Evolutionary conservation across 371 early-diverging fungal species (phyloP).

Genomic region (Zychaea mexicana): DNA sequence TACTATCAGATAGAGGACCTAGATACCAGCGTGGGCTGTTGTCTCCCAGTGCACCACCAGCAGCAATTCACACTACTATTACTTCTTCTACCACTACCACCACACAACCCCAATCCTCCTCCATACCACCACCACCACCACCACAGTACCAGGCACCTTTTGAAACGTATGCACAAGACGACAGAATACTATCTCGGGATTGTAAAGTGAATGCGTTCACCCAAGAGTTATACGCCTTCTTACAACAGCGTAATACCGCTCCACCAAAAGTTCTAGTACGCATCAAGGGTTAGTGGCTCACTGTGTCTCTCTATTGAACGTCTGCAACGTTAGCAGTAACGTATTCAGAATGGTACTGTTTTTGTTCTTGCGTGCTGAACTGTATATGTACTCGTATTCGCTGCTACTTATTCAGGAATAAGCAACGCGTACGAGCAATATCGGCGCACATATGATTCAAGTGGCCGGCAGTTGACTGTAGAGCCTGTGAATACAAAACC

Average conservation of each 20-base stretch:
- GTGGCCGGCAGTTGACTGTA: background rate
- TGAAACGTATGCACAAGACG: slow-evolving; percentile 8
- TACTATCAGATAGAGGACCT: too few relatives aligned
- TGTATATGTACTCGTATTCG: too few relatives aligned
- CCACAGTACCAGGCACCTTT: slow-evolving; percentile 4
- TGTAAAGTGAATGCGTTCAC: slow-evolving; percentile 43
- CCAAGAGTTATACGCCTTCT: slow-evolving; percentile 42
- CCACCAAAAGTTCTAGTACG: slow-evolving; percentile 29
- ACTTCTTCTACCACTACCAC: too few relatives aligned
- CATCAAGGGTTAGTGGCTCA: slow-evolving; percentile 30
- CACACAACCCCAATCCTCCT: background rate
- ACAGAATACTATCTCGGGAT: slow-evolving; percentile 30
- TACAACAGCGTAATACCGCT: slow-evolving; percentile 41
- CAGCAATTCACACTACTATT: too few relatives aligned
- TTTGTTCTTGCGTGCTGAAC: background rate
- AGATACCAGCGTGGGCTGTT: background rate
- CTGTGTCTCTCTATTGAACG: too few relatives aligned
- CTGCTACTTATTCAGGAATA: background rate
- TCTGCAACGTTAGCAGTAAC: too few relatives aligned
- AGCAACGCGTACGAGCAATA: background rate
- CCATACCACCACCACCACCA: background rate
- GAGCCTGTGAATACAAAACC: background rate
- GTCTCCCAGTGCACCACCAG: background rate
- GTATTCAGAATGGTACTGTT: too few relatives aligned
- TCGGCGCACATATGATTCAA: background rate